Base-by-base conservation (phyloP, 805 yeast genomes). In the Scheffersomyces ergatensis region DNA sequence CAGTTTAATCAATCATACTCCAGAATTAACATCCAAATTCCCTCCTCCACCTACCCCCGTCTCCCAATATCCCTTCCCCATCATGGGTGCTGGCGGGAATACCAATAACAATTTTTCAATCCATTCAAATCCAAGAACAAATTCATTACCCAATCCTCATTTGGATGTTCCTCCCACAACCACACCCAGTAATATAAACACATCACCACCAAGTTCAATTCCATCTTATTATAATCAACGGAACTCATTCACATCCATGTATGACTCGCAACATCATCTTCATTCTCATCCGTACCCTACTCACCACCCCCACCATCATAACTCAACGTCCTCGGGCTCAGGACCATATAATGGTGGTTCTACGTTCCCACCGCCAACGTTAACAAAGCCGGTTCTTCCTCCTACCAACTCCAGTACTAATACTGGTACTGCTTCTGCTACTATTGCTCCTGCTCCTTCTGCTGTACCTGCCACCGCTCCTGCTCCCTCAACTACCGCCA, bases 61-160 rank as follows among this genome's bases (percentile, higher is more conserved):
- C 7, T 46, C 44, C 12, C 55, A 46, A 36, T 52, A 41, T 34
- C 54, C 56, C 2, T 52, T 52, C 36, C 56, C 54, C 2, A 42
- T 31, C 21, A 48, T 50, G 51, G 34, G 30, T 13, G 26, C 39
- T 21, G 9, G 24, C 9, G 42, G 36, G 14, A 13, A 13, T 21
- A 27, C 5, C 16, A 29, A 33, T 15, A 11, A 19, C 16, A 18
- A 39, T 25, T 19, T 25, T 23, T 5, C n/a, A 18, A 7, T 12
- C 5, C 24, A 23, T 4, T 13, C 19, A 3, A 29, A 34, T 16
- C 29, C 49, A 3, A 36, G 60, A 31, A 53, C 59, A 3, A 51
- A 53, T 37, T 55, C 59, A 15, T 47, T 56, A 29, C 60, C 60
- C 1, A 53, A 47, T 11, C 49, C 49, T 9, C 47, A 35, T 17